These are phyloP conservation scores for Luffa aegyptiaca DNA, from an alignment of 306 rosid genomes.

Conservation along the genomic window DNA sequence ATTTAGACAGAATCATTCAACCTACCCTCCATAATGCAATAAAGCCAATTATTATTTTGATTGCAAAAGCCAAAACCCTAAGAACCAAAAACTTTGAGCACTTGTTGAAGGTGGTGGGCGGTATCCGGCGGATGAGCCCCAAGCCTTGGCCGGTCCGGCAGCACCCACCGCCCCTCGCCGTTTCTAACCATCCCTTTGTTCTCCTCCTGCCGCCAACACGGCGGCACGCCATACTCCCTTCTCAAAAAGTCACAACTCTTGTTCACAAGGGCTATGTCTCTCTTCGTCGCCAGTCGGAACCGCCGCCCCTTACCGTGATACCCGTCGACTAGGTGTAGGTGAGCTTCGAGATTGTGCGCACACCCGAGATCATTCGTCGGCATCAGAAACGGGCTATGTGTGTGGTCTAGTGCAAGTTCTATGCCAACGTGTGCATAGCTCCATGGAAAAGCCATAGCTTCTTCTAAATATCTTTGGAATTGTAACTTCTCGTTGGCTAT, in stretches of 20 bases:
- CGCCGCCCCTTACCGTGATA: constrained; percentile 31
- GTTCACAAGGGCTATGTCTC: constrained; percentile 57
- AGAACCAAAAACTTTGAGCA: constrained; percentile 7
- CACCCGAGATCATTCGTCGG: constrained; percentile 29
- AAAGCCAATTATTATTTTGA: not conserved
- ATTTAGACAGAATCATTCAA: not conserved
- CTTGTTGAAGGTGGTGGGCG: constrained; percentile 32
- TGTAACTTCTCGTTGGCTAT: constrained; percentile 49
- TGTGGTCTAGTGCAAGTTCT: constrained; percentile 43
- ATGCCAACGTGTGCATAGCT: constrained; percentile 66
- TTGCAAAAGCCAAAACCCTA: not conserved
- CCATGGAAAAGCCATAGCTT: constrained; percentile 49
- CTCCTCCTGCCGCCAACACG: constrained; percentile 63
- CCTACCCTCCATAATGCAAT: not conserved
- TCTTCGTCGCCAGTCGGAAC: constrained; percentile 22
- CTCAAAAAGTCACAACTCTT: constrained; percentile 39
- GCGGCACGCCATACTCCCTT: constrained; percentile 36
- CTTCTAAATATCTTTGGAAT: constrained; percentile 52
- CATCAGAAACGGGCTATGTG: constrained; percentile 38
- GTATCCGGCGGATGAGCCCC: constrained; percentile 55
- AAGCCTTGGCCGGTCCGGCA: constrained; percentile 40
- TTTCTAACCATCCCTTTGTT: constrained; percentile 57
- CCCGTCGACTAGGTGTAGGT: constrained; percentile 50
- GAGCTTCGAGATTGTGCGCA: constrained; percentile 56
- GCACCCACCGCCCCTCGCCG: constrained; percentile 49